Base-by-base conservation (phyloP, 352 stramenopile genomes). In the Phytophthora pluvialis region DNA sequence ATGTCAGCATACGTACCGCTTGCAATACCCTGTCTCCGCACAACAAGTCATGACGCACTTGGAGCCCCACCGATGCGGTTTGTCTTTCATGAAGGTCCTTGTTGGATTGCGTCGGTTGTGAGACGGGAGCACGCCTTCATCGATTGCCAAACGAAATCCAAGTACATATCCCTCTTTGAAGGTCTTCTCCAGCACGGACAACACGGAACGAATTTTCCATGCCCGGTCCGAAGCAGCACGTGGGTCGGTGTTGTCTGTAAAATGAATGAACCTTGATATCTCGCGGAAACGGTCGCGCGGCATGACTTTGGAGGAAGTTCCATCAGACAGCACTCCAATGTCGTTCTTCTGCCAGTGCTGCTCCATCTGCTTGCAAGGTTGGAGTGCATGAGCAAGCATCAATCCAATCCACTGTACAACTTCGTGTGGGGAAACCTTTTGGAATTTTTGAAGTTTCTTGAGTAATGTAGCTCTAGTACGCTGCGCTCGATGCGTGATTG, bases 31-130 rank as follows among this genome's bases (percentile, higher is more conserved):
- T 9, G 43, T 57, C 3, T 42, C 16, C 6, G 44, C 51, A 16
- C 64, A 60, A 32, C 64, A 68, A 21, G 43, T 44, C 57, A 73
- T 56, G 9, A 68, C 59, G 7, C 54, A 55, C 40, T 60, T 52
- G 0, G 40, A 52, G 1, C 52, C 40, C 52, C 42, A 60, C 10
- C 15, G 10, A 7, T 60, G 52, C 1, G 52, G 25, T 13, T 48
- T 59, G 38, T 38, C 36, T 25, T 49, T 59, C 50, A 59, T 45
- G 10, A n/a, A 57, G 6, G 28, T 49, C 10, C 51, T 16, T 13
- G 51, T 64, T 16, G 42, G 48, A 29, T 64, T 70, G 10, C 40
- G 52, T 1, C 26, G 32, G 4, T 42, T 59, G 45, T 39, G 26
- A 0, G 36, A 62, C 1, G 61, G 52, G 0, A 63, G 28, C 40